Base-by-base conservation (phyloP, 1,139 yeast species). In the Scheffersomyces cryptocercus region DNA sequence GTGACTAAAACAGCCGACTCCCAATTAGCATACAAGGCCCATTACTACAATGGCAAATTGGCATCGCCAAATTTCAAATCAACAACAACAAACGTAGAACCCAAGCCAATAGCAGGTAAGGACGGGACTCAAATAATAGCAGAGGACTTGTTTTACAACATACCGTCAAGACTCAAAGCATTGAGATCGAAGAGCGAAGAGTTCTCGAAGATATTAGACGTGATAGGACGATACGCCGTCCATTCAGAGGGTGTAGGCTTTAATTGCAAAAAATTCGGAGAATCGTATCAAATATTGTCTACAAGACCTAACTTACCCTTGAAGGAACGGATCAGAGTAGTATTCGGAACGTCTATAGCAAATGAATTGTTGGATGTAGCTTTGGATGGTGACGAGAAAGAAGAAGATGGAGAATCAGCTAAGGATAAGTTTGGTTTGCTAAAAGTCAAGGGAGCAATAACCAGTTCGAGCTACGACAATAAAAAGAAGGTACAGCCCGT, bases 61-160 rank as follows among this genome's bases (percentile, higher is more conserved):
- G 67, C 68, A 12, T 67, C 70, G 1, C 55, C 70, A 8, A 70
- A 65, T 44, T 73, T 68, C 55, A 69, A 64, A 47, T 37, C 49
- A 3, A 55, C 48, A 14, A 50, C 43, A 5, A 46, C 49, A 3
- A 49, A 63, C 1, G 41, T 59, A 7, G 80, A 75, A 0, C 88
- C 95, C 0, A 78, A 78, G 50, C 90, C 97, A 0, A 75, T 81
- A 1, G 99, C 99, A 0, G 98, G 98, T 0, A 84, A 80, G 48
- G 77, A 75, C 37, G 99, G 99, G 0, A 93, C 99, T 0, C 90
- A 85, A 48, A 79, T 95, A 34, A 66, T 78, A 0, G 96, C 90
- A 5, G 97, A 90, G 59, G 97, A 93, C 59, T 69, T 95, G 46
- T 95, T 95, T 58, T 95, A 85, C 65, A 95, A 93, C 58, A 80